These are phyloP conservation scores for Podospora fimiseda DNA, from an alignment of 495 filamentous ascomycete genomes.

Conservation along the genomic window DNA sequence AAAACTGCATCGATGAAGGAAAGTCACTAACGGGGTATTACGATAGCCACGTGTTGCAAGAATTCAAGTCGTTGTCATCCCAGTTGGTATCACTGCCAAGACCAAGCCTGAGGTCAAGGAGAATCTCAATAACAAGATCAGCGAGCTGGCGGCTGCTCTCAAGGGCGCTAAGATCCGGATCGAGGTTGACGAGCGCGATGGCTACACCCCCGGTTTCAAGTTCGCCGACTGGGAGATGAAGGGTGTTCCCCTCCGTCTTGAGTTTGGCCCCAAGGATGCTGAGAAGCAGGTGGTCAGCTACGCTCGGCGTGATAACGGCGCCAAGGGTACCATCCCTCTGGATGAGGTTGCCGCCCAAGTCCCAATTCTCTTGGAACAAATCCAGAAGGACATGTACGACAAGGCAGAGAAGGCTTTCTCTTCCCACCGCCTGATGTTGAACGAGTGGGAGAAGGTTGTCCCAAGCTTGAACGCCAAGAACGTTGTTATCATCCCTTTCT, in stretches of 20 bases:
- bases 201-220: constrained; percentile 40
- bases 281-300: constrained; percentile 75
- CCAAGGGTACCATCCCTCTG: constrained; percentile 67
- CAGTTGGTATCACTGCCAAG: constrained; percentile 89
- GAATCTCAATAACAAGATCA: constrained; percentile 63
- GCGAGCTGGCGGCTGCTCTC: constrained; percentile 58
- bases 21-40: constrained; percentile 40
- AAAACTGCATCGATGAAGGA: constrained; percentile 69
- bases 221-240: constrained; percentile 73
- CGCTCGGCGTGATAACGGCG: constrained; percentile 83
- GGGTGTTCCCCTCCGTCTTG: constrained; percentile 86
- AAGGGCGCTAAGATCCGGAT: constrained; percentile 60
- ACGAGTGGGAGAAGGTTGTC: constrained; percentile 82
- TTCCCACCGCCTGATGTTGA: constrained; percentile 71
- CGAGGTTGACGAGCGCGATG: constrained; percentile 72
- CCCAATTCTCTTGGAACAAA: constrained; percentile 75
- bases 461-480: constrained; percentile 88
- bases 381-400: constrained; percentile 79
- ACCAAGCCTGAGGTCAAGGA: constrained; percentile 68
- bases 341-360: constrained; percentile 62
- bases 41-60: constrained; percentile 75
- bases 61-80: constrained; percentile 77
- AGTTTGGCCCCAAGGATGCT: constrained; percentile 90
- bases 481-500: constrained; percentile 80
- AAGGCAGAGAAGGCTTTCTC: constrained; percentile 72